Conservation (phyloP, 306 rosid genomes). For the apple (Malus domestica) region DNA sequence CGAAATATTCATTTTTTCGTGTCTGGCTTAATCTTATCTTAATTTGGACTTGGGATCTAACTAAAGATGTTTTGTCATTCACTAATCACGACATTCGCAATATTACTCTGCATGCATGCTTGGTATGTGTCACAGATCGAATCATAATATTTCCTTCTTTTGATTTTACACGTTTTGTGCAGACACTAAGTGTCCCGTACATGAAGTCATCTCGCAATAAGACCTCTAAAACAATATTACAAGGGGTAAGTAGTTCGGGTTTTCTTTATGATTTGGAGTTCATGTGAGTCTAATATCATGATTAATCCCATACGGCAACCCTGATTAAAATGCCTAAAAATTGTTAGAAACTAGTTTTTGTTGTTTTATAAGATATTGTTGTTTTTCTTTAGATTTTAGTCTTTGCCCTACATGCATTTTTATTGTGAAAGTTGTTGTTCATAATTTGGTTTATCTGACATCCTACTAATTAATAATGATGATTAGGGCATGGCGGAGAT, state of each 20-base stretch:
- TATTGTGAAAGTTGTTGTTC: not conserved
- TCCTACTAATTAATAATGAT: not conserved
- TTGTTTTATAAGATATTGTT: not conserved
- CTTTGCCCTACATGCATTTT: not conserved
- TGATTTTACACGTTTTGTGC: slow-evolving; percentile 18
- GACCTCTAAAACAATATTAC: slow-evolving; percentile 25
- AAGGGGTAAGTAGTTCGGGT: slow-evolving; percentile 38
- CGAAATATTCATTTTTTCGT: not conserved
- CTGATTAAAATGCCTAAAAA: not conserved
- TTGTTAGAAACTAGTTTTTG: not conserved
- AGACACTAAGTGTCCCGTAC: slow-evolving; percentile 90
- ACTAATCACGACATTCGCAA: not conserved
- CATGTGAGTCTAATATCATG: not conserved
- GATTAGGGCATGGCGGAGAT: slow-evolving; percentile 29
- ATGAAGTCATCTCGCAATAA: slow-evolving; percentile 60
- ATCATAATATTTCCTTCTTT: not conserved
- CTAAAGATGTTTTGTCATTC: not conserved
- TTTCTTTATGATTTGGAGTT: not conserved
- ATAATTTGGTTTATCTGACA: not conserved
- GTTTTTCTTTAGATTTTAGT: not conserved
- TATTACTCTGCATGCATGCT: not conserved
- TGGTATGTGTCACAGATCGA: not conserved
- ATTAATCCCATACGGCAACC: not conserved
- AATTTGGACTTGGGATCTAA: not conserved
- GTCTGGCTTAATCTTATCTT: not conserved